phyloP scores from a whole-genome alignment of 2,329 filamentous ascomycete species.

The Sordariomycetes sp. region DNA sequence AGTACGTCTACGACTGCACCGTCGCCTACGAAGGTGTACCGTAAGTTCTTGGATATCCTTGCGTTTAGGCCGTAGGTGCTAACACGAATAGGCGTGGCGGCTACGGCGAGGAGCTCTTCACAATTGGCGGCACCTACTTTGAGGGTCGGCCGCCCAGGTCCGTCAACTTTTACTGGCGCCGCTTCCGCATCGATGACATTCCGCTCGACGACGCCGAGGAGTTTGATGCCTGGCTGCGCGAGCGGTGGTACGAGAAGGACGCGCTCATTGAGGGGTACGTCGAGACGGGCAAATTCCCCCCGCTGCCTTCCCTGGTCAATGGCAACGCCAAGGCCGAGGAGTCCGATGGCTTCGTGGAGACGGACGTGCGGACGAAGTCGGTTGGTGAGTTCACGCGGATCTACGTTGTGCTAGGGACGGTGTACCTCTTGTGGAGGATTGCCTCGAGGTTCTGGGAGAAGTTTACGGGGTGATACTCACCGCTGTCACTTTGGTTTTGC shows the following conservation, averaged over 20 bases:
- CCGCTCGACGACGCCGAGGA: constrained; percentile 59
- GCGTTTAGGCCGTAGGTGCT: background rate
- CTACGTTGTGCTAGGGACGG: constrained; percentile 33
- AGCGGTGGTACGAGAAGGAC: constrained; percentile 89
- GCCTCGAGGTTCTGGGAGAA: constrained; percentile 13
- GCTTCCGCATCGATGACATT: constrained; percentile 69
- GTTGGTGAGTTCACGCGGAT: constrained; percentile 43
- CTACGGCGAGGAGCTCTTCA: constrained; percentile 87
- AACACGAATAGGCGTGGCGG: constrained; percentile 46
- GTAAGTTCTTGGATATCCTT: constrained; percentile 37
- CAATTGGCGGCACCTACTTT: constrained; percentile 74
- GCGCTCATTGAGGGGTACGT: constrained; percentile 73
- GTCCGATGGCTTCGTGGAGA: constrained; percentile 37
- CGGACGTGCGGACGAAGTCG: constrained; percentile 38
- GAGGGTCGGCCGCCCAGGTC: constrained; percentile 83
- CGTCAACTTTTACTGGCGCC: constrained; percentile 93
- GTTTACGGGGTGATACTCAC: background rate
- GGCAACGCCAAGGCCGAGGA: constrained; percentile 33
- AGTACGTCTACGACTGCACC: constrained; percentile 86
- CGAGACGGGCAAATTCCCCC: constrained; percentile 65
- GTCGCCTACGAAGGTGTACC: constrained; percentile 90
- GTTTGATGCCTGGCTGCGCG: constrained; percentile 76
- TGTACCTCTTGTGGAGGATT: constrained; percentile 26
- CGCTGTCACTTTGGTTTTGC: background rate
- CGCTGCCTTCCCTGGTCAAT: background rate